These are phyloP conservation scores for Sporisorium exsertum DNA, from an alignment of 1,284 basidiomycete genomes.

Conservation along the genomic window DNA sequence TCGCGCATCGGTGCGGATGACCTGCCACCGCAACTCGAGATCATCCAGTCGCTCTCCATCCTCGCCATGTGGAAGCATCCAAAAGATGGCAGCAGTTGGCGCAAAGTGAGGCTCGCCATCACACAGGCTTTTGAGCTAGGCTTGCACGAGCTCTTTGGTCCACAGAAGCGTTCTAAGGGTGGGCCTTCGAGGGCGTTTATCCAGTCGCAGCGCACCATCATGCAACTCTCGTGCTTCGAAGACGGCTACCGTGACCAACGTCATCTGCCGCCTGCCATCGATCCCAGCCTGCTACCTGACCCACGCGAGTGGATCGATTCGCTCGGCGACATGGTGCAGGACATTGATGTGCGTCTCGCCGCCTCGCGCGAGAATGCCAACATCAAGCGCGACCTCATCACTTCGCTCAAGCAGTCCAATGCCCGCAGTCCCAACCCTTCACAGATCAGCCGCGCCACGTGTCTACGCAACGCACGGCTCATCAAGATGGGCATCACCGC, in stretches of 20 bases:
- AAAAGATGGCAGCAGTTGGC: conserved; percentile 69
- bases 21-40: conserved; percentile 79
- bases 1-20: conserved; percentile 76
- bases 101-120: conserved; percentile 65
- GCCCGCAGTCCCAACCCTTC: conserved; percentile 33
- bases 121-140: conserved; percentile 70
- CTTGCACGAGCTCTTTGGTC: conserved; percentile 57
- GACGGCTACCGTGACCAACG: conserved; percentile 51
- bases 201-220: conserved; percentile 45
- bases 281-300: conserved; percentile 43
- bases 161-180: conserved; percentile 48
- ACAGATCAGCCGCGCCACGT: conserved; percentile 47
- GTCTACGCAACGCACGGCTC: conserved; percentile 48
- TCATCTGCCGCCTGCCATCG: conserved; percentile 53
- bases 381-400: conserved; percentile 54
- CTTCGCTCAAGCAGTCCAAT: conserved; percentile 43
- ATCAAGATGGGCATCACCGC: conserved; percentile 55
- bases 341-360: conserved; percentile 52
- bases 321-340: conserved; percentile 51
- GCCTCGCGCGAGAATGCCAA: conserved; percentile 53
- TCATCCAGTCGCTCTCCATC: conserved; percentile 84
- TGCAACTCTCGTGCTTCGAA: conserved; percentile 54
- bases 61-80: conserved; percentile 83
- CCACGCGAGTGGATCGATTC: conserved; percentile 55
- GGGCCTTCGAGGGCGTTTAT: conserved; percentile 44